Evolutionary conservation across 2,329 filamentous ascomycete species (phyloP).

Genomic region (Talaromyces sp.): DNA sequence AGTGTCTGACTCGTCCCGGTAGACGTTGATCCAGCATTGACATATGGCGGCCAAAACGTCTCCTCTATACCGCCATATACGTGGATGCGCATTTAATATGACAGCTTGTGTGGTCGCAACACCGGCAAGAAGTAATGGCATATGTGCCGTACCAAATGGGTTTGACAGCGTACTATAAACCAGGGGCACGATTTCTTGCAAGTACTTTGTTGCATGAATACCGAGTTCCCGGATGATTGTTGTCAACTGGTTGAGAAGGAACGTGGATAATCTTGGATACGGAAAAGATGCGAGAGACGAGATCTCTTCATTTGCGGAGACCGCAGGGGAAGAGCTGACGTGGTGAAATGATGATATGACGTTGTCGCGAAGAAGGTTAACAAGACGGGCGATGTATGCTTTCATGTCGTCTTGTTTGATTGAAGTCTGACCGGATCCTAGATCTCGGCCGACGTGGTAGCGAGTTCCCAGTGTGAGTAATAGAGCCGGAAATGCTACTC

Average conservation of each 20-base stretch:
- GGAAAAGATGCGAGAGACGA: conserved; percentile 44
- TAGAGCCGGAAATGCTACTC: conserved; percentile 63
- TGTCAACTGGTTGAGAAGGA: conserved; percentile 33
- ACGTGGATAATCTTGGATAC: conserved; percentile 48
- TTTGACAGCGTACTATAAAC: conserved; percentile 63
- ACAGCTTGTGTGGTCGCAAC: conserved; percentile 54
- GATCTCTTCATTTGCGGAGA: conserved; percentile 35
- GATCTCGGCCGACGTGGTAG: conserved; percentile 29
- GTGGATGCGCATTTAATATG: conserved; percentile 65
- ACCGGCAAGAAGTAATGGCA: conserved; percentile 53
- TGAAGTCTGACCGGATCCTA: neutral
- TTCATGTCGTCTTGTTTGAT: conserved; percentile 23
- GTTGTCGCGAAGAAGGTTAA: conserved; percentile 32
- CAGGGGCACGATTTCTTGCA: conserved; percentile 64
- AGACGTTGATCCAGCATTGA: conserved; percentile 59
- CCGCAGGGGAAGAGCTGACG: conserved; percentile 45
- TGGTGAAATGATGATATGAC: conserved; percentile 40
- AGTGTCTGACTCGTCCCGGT: conserved; percentile 31
- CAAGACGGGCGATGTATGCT: conserved; percentile 25
- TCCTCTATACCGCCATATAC: conserved; percentile 59
- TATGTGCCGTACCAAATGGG: conserved; percentile 60
- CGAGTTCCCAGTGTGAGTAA: conserved; percentile 52
- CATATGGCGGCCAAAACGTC: conserved; percentile 62
- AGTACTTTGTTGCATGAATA: conserved; percentile 38
- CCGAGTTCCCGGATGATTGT: conserved; percentile 31